A percentile compares a stretch with the other conserved stretches of the same genome.
phyloP scores from a whole-genome alignment of 2,329 filamentous ascomycete genomes.

The Cladosporium colombiae region DNA sequence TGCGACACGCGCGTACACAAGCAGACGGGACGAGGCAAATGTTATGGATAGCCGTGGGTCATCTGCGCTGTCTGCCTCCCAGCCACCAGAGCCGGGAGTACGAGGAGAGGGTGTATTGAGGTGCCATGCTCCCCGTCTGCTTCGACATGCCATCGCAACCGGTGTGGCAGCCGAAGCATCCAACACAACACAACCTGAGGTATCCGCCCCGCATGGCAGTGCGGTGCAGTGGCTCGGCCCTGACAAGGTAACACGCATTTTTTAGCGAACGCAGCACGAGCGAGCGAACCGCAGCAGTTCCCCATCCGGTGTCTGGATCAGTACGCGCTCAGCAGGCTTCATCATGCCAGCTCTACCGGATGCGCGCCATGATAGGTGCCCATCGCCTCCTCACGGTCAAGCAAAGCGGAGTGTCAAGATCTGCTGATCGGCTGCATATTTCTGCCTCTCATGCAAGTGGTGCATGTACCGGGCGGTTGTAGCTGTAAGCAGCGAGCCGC shows the following conservation, averaged over 20 bases:
- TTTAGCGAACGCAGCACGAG: neutral
- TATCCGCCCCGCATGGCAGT: neutral
- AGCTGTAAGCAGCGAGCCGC: constrained; percentile 1
- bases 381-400: neutral
- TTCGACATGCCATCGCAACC: neutral
- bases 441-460: neutral
- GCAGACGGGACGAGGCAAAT: neutral
- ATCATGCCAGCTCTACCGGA: constrained; percentile 7
- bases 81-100: neutral
- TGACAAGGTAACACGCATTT: neutral
- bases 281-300: neutral
- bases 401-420: neutral
- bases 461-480: constrained; percentile 4
- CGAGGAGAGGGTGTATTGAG: constrained; percentile 1
- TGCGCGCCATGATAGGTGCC: neutral
- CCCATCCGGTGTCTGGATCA: neutral
- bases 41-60: neutral
- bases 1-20: neutral
- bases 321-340: constrained; percentile 1
- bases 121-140: neutral
- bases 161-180: neutral
- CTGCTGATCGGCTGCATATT: constrained; percentile 6
- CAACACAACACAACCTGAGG: neutral
- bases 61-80: neutral
- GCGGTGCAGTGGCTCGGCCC: neutral